Conservation (phyloP, 2,329 filamentous ascomycete genomes). For the Xylariaceae sp. region DNA sequence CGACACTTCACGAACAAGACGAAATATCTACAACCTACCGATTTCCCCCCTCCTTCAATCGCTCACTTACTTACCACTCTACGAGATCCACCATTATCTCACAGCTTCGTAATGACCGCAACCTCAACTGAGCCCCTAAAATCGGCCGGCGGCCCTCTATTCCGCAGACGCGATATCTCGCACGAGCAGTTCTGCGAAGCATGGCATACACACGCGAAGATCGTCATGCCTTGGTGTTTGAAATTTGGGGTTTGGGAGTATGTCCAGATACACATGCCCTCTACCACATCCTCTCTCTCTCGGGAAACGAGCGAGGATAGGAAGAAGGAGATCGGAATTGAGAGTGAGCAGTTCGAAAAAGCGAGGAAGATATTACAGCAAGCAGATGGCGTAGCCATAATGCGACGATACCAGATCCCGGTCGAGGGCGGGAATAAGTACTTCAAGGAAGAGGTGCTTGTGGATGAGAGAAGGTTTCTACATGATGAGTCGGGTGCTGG, state of each 20-base stretch:
- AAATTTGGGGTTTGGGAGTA: conserved; percentile 17
- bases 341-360: not conserved
- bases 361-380: conserved; percentile 10
- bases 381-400: conserved; percentile 17
- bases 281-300: not conserved
- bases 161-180: conserved; percentile 13
- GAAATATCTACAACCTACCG: too few species aligned
- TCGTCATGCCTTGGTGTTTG: conserved; percentile 17
- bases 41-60: too few species aligned
- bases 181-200: conserved; percentile 17
- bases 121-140: conserved; percentile 3
- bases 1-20: too few species aligned
- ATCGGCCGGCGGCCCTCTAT: conserved; percentile 13
- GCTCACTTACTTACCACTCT: too few species aligned
- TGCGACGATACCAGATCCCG: conserved; percentile 9
- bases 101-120: conserved; percentile 1
- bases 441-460: conserved; percentile 9
- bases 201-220: conserved; percentile 16
- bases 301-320: too few species aligned
- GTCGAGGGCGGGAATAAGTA: conserved; percentile 6
- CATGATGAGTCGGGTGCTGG: conserved; percentile 19
- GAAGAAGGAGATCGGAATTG: not conserved
- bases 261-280: conserved; percentile 19
- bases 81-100: not conserved
- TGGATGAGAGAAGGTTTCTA: conserved; percentile 16